Base-by-base conservation (phyloP, 2,329 filamentous ascomycete genomes). In the Fusarium subglutinans region DNA sequence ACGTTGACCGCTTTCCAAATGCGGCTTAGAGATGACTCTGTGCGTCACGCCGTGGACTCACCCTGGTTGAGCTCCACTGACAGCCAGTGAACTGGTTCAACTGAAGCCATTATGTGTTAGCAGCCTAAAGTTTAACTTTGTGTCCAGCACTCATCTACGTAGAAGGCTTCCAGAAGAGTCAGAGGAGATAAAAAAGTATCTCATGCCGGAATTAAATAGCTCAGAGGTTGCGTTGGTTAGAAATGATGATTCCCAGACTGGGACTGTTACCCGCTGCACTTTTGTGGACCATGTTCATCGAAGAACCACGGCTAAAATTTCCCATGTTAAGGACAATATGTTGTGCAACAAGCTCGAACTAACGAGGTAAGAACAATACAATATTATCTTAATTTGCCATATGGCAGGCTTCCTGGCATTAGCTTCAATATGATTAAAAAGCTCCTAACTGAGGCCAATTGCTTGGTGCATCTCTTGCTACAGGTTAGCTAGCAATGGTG, bases 401-500 rank as follows among this genome's bases (percentile, higher is more conserved):
- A 40, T n/a, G 8, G 13, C 8, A 28, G 11, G 14, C 11, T 37
- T 11, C 6, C 14, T 28, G 8, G 4, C 6, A 14, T 17, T 11
- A 10, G n/a, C 20, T 55, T 9, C 8, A 20, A 18, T 18, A 28
- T 17, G 20, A 22, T 22, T 50, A 13, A 11, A 35, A 38, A 44
- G n/a, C 30, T 44, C 17, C 17, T 12, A 17, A 28, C n/a, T 20
- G 5, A 24, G 24, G 30, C 22, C 24, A 30, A 30, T n/a, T 22
- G 35, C 10, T 22, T 22, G n/a, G n/a, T 13, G 9, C 2, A 15
- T 35, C 33, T 30, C 10, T 26, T 44, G 11, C 38, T 63, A 41
- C 18, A 51, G 40, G 58, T 66, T 56, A 63, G 37, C 37, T 50
- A 43, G 37, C 37, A n/a, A 64, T 20, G 20, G 22, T 28, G 53